Evolutionary conservation across 352 stramenopile genomes (phyloP).

Genomic region (Nothophytophthora sp.): DNA sequence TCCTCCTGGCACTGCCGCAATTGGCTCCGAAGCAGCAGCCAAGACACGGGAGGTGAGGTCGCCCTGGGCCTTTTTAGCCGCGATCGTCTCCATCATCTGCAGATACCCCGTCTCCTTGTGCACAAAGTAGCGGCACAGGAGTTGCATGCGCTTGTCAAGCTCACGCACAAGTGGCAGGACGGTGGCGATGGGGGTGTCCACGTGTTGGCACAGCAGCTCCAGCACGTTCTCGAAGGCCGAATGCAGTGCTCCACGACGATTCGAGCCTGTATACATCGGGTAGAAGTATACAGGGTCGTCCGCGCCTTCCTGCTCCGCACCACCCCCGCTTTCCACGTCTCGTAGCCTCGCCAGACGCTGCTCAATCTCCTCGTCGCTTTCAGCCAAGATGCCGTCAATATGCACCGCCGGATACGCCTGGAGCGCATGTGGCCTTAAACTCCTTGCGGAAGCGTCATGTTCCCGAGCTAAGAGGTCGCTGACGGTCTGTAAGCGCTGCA

Average conservation of each 20-base stretch:
- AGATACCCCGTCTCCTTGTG: conserved; percentile 1
- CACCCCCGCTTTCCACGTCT: conserved; percentile 13
- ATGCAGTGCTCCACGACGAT: conserved; percentile 33
- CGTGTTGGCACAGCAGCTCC: conserved; percentile 64
- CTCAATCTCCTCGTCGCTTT: conserved; percentile 55
- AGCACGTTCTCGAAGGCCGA: conserved; percentile 60
- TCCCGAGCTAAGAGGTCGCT: conserved; percentile 8
- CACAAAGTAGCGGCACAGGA: conserved; percentile 30
- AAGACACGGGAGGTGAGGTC: no score
- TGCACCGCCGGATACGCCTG: conserved; percentile 55
- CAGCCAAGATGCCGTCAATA: conserved; percentile 48
- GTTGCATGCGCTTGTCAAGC: conserved; percentile 36
- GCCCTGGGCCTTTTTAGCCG: background rate
- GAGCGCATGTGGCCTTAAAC: conserved; percentile 32
- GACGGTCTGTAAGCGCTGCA: conserved; percentile 27
- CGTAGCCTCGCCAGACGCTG: conserved; percentile 35
- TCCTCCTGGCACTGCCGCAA: conserved; percentile 11
- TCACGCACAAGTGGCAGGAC: conserved; percentile 32
- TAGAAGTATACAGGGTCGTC: conserved; percentile 54
- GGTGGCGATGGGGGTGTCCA: conserved; percentile 47
- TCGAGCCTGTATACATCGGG: conserved; percentile 26
- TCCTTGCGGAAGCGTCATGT: conserved; percentile 12
- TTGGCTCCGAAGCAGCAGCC: no score
- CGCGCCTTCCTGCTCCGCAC: background rate
- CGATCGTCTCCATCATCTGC: background rate